A percentile compares a stretch with the other conserved stretches of the same genome.
These are phyloP conservation scores for Morella rubra DNA, from an alignment of 306 rosid genomes.

Conservation along the genomic window DNA sequence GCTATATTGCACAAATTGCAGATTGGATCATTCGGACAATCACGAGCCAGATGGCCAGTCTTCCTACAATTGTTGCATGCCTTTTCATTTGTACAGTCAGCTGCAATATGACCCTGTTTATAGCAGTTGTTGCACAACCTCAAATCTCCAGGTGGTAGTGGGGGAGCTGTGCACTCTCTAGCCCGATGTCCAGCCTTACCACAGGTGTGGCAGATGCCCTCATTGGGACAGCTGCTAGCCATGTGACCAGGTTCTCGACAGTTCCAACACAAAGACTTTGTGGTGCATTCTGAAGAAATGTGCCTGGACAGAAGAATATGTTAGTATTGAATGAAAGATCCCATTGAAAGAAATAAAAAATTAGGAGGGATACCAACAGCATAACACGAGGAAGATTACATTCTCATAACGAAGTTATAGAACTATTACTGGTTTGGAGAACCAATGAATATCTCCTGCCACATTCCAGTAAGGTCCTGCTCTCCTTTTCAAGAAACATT, in stretches of 20 bases:
- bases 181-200: constrained; percentile 97
- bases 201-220: constrained; percentile 97
- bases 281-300: constrained; percentile 93
- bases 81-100: constrained; percentile 90
- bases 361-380: background rate
- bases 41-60: constrained; percentile 98
- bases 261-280: constrained; percentile 95
- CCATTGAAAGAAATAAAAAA: background rate
- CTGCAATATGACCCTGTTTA: constrained; percentile 97
- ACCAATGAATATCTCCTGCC: background rate
- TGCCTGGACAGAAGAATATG: constrained; percentile 53
- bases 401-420: background rate
- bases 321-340: background rate
- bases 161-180: constrained; percentile 84
- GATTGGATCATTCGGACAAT: constrained; percentile 89
- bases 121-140: constrained; percentile 98
- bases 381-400: background rate
- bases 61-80: constrained; percentile 99
- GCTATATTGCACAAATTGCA: constrained; percentile 94
- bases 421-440: background rate
- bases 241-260: constrained; percentile 97
- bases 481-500: background rate
- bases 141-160: constrained; percentile 85
- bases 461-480: too few species aligned
- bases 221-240: constrained; percentile 91